phyloP scores from a whole-genome alignment of 139 green algal genomes.

The Chlorokybus atmophyticus region DNA sequence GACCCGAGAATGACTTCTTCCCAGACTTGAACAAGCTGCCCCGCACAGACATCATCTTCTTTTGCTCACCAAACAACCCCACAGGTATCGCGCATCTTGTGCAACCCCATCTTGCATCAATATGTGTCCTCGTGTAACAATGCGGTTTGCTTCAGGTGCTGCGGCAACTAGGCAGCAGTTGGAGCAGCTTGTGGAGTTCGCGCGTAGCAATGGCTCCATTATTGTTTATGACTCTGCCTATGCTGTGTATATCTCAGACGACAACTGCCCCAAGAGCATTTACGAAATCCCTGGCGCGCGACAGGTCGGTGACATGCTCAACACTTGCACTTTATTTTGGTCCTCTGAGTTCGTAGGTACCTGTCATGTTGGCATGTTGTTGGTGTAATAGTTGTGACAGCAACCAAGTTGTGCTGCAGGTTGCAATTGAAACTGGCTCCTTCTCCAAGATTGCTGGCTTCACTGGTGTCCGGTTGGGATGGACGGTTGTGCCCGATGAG shows the following conservation, averaged over 20 bases:
- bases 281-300: constrained; percentile 78
- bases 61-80: constrained; percentile 93
- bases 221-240: constrained; percentile 98
- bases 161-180: constrained; percentile 84
- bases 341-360: too few species aligned
- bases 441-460: constrained; percentile 59
- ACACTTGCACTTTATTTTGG: too few species aligned
- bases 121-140: too few species aligned
- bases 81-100: constrained; percentile 22
- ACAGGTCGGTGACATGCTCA: constrained; percentile 17
- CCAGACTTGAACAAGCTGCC: constrained; percentile 68
- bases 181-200: constrained; percentile 75
- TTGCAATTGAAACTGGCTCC: constrained; percentile 28
- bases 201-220: constrained; percentile 64
- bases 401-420: too few species aligned
- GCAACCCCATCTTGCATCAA: too few species aligned
- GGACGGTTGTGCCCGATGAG: constrained; percentile 88
- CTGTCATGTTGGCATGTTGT: too few species aligned
- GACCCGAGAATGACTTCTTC: constrained; percentile 92
- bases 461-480: constrained; percentile 91
- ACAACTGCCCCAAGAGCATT: constrained; percentile 85
- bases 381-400: too few species aligned
- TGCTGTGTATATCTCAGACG: constrained; percentile 85
- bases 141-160: constrained; percentile 35
- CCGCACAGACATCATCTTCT: constrained; percentile 96